Base-by-base conservation (phyloP, 139 green algal genomes). In the Pseudopediastrum boryanum region DNA sequence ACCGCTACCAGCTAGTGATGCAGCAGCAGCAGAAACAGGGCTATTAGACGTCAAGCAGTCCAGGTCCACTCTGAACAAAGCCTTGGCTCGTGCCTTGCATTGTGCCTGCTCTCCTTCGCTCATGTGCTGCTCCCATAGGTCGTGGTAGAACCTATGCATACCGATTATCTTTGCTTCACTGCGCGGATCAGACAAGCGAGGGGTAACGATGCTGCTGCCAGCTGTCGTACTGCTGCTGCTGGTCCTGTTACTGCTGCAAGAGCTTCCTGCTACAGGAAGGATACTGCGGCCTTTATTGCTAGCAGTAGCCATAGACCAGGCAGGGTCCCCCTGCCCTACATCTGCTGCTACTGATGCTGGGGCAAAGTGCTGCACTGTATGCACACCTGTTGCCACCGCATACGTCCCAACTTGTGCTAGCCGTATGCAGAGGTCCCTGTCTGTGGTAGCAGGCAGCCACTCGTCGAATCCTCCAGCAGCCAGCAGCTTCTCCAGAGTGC, bases 331-430 rank as follows among this genome's bases (percentile, higher is more conserved):
- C 33, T 36, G 23, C 10, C 36, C 31, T 3, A 48, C 62, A 4
- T 3, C 3, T 70, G 3, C 3, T 46, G 9, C 51, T 51, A 52
- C 31, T 51, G 35, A 0, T 21, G 61, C 25, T 33, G 62, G 62
- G 1, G 76, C 76, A 67, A 62, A 76, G 43, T 82, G 76, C 2
- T 59, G 65, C 65, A 82, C 76, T 8, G 76, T 82, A 43, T 76
- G 65, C 3, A 27, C 7, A 25, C 50, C 63, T 2, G 64, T 77
- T n/a, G n/a, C 29, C 2, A 42, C 52, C 38, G 43, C 41, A 0
- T 42, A 2, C 4, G 38, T 52, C 2, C 51, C 65, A 29, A 63
- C 4, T 0, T 50, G 35, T 5, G 65, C 50, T 7, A 82, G 58
- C 2, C 76, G 51, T 8, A 71, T 62, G 33, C 64, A 66, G 41